phyloP scores from a whole-genome alignment of 176 grass and related monocot genomes.

The barley (Hordeum vulgare) region MorexV3_pseudomolecules_assembly NC_058521.1:79402068-79402567 shows the following conservation, averaged over 20 bases:
- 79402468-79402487: constrained; percentile 97
- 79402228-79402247: constrained; percentile 90
- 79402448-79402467: constrained; percentile 93
- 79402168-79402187: background rate
- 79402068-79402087: constrained; percentile 63
- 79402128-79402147: constrained; percentile 96
- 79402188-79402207: constrained; percentile 15
- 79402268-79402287: constrained; percentile 98
- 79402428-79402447: constrained; percentile 97
- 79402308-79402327: constrained; percentile 98
- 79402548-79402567: background rate
- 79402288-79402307: constrained; percentile 99
- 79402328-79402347: constrained; percentile 93
- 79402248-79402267: constrained; percentile 98
- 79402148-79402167: constrained; percentile 30
- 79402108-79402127: constrained; percentile 89
- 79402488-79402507: constrained; percentile 99
- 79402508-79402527: background rate
- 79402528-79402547: constrained; percentile 1
- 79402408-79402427: constrained; percentile 97
- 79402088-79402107: constrained; percentile 99
- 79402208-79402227: constrained; percentile 26
- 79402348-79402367: constrained; percentile 86
- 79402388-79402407: constrained; percentile 99
- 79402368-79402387: constrained; percentile 99